These are phyloP conservation scores for Termitomyces sp. DNA, from an alignment of 768 basidiomycete species.

Conservation along the genomic window DNA sequence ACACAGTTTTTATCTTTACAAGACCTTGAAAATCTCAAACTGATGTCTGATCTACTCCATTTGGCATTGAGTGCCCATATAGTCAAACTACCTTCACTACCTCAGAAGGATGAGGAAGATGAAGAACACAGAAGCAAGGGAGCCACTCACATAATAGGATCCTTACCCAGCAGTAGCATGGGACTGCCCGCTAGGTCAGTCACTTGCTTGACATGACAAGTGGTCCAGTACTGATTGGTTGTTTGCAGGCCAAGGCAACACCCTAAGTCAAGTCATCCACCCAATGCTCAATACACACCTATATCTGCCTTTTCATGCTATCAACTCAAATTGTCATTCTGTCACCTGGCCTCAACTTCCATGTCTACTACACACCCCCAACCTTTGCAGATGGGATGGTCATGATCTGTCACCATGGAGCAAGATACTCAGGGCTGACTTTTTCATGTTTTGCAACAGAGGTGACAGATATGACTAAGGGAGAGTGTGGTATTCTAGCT, in stretches of 20 bases:
- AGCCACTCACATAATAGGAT: constrained; percentile 52
- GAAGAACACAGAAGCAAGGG: constrained; percentile 57
- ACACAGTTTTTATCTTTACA: background rate
- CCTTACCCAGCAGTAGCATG: constrained; percentile 55
- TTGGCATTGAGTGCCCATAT: constrained; percentile 76
- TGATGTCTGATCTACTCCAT: constrained; percentile 72
- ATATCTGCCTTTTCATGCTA: constrained; percentile 81
- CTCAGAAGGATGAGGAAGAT: constrained; percentile 28
- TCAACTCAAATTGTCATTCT: constrained; percentile 66
- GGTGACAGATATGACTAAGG: constrained; percentile 53
- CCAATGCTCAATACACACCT: constrained; percentile 68
- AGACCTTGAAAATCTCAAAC: background rate
- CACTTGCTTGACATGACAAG: constrained; percentile 10
- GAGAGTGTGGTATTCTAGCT: constrained; percentile 78
- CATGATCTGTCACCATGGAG: constrained; percentile 93
- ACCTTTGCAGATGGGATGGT: constrained; percentile 54
- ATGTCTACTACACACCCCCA: constrained; percentile 84
- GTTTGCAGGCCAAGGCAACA: constrained; percentile 31
- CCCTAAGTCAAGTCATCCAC: constrained; percentile 28
- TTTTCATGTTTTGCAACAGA: constrained; percentile 92
- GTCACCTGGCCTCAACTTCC: constrained; percentile 56
- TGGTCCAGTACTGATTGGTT: constrained; percentile 8
- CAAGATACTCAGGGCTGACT: constrained; percentile 85
- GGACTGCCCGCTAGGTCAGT: constrained; percentile 65
- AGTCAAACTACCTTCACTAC: constrained; percentile 67